These are phyloP conservation scores for Metschnikowia similis DNA, from an alignment of 805 yeast genomes.

Conservation along the genomic window DNA sequence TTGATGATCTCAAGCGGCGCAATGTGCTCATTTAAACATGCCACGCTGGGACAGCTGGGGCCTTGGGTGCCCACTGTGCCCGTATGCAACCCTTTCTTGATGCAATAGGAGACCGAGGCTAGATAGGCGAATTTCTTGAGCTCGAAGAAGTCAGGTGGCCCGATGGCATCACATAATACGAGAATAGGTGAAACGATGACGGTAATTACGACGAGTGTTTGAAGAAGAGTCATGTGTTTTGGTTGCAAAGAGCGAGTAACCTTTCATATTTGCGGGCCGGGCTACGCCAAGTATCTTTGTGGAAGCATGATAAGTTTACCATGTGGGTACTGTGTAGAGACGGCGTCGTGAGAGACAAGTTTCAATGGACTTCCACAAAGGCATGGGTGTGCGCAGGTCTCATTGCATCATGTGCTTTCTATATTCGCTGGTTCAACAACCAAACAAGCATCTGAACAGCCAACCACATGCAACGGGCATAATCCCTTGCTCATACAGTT, in stretches of 20 bases:
- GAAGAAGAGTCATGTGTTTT: neutral
- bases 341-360: neutral
- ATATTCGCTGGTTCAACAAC: neutral
- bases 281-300: neutral
- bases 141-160: slow-evolving; percentile 17
- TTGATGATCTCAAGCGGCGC: slow-evolving; percentile 32
- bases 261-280: neutral
- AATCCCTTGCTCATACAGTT: too few relatives aligned
- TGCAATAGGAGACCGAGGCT: slow-evolving; percentile 36
- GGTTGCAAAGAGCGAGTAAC: neutral
- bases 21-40: slow-evolving; percentile 21
- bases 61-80: slow-evolving; percentile 22
- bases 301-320: neutral
- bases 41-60: slow-evolving; percentile 21
- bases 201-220: neutral
- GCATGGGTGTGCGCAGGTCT: neutral
- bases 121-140: slow-evolving; percentile 32
- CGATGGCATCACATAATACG: neutral
- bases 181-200: neutral
- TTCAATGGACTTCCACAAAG: neutral
- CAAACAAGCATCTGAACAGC: neutral
- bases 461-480: too few relatives aligned
- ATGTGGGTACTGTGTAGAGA: slow-evolving; percentile 1
- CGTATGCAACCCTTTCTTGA: slow-evolving; percentile 24
- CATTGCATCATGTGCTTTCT: neutral